A percentile compares a stretch with the other conserved stretches of the same genome.
Evolutionary conservation across 2,329 filamentous ascomycete species (phyloP).

Genomic region (Corynespora cassiicola): DNA sequence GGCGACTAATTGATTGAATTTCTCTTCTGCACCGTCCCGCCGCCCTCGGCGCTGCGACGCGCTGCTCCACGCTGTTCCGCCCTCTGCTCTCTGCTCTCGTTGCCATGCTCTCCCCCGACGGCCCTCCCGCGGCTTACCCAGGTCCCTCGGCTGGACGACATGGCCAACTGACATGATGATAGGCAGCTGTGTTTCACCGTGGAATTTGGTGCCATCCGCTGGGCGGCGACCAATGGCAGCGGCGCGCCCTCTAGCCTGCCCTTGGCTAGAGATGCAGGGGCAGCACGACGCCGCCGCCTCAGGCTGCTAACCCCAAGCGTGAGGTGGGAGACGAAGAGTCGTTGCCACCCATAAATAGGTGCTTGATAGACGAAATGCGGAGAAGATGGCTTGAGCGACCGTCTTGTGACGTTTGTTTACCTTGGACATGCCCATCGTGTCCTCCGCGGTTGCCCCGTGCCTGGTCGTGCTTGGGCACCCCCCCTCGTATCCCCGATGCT

Average conservation of each 20-base stretch:
- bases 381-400: conserved; percentile 35
- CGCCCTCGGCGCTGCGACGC: too few species aligned
- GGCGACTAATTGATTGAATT: too few species aligned
- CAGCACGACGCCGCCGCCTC: conserved; percentile 20
- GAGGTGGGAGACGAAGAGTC: conserved; percentile 23
- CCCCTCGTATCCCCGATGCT: too few species aligned
- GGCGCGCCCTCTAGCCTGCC: conserved; percentile 16
- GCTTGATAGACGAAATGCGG: conserved; percentile 41
- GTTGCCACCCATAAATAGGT: conserved; percentile 43
- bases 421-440: conserved; percentile 8
- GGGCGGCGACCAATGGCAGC: conserved; percentile 29
- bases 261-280: conserved; percentile 36
- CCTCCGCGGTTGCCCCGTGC: neutral
- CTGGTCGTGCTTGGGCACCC: conserved; percentile 1
- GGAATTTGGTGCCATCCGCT: conserved; percentile 34
- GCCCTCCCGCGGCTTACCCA: conserved; percentile 16
- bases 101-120: conserved; percentile 4
- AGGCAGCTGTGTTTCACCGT: conserved; percentile 19
- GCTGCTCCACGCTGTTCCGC: too few species aligned
- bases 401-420: conserved; percentile 15
- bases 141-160: conserved; percentile 10
- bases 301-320: conserved; percentile 26
- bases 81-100: conserved; percentile 3
- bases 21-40: too few species aligned
- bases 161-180: conserved; percentile 26